Conservation (phyloP, 306 rosid species). For the Cicer cuneatum region DNA sequence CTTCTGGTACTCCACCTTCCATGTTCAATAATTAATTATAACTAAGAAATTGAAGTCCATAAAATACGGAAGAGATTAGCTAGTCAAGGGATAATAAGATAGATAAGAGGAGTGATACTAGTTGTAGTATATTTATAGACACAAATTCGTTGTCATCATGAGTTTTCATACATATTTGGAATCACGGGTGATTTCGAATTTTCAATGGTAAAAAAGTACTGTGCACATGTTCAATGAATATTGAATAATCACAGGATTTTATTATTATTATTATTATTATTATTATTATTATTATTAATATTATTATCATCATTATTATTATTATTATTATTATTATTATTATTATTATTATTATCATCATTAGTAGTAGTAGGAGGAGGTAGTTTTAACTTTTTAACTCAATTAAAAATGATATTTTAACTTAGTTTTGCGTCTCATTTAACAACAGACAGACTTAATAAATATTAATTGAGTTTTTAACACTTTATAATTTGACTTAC, state of each 20-base stretch:
- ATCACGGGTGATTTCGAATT: constrained; percentile 37
- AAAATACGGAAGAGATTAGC: too few relatives aligned
- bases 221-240: background rate
- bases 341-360: too few relatives aligned
- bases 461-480: too few relatives aligned
- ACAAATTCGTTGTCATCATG: constrained; percentile 2
- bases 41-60: background rate
- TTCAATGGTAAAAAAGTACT: background rate
- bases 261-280: background rate
- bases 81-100: too few relatives aligned
- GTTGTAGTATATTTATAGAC: constrained; percentile 48
- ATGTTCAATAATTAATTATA: constrained; percentile 3
- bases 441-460: too few relatives aligned
- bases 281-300: background rate
- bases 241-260: background rate
- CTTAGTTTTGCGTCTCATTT: too few relatives aligned
- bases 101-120: background rate
- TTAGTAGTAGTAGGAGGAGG: too few relatives aligned
- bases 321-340: too few relatives aligned
- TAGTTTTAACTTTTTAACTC: too few relatives aligned
- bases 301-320: too few relatives aligned
- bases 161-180: constrained; percentile 16
- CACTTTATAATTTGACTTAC: too few relatives aligned
- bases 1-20: constrained; percentile 59
- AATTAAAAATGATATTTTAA: too few relatives aligned